These are phyloP conservation scores for Daldinia childiae DNA, from an alignment of 495 filamentous ascomycete species.

Conservation along the genomic window DNA sequence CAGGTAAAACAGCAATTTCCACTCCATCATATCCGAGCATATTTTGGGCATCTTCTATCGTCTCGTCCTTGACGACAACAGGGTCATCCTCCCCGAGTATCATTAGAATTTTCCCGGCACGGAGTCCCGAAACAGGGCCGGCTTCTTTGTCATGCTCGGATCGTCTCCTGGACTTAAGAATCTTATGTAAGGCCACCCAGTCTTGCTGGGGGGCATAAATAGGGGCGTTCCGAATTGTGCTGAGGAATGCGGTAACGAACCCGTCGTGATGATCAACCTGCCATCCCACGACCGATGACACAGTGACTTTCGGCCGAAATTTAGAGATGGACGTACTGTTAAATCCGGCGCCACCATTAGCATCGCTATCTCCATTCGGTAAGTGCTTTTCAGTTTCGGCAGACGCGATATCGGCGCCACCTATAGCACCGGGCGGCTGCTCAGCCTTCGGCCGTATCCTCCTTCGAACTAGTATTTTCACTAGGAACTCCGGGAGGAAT, in stretches of 20 bases:
- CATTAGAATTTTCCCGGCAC: constrained; percentile 60
- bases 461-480: constrained; percentile 61
- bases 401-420: constrained; percentile 19
- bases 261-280: constrained; percentile 63
- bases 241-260: constrained; percentile 62
- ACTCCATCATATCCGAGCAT: constrained; percentile 56
- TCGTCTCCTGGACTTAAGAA: constrained; percentile 55
- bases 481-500: constrained; percentile 66
- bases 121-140: constrained; percentile 45
- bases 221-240: constrained; percentile 59
- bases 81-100: constrained; percentile 63
- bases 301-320: constrained; percentile 45
- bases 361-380: constrained; percentile 46
- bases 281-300: constrained; percentile 60
- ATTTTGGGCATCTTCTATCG: constrained; percentile 56
- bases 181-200: constrained; percentile 66
- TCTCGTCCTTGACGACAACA: constrained; percentile 63
- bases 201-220: constrained; percentile 58
- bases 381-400: constrained; percentile 41
- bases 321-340: constrained; percentile 55
- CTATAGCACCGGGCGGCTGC: constrained; percentile 37
- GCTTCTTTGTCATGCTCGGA: constrained; percentile 32
- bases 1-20: constrained; percentile 57
- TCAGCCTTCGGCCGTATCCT: constrained; percentile 59
- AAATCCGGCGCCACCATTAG: constrained; percentile 51